These are phyloP conservation scores for Rhododendron ferrugineum DNA, from an alignment of 148 eudicot species.

Conservation along the genomic window DNA sequence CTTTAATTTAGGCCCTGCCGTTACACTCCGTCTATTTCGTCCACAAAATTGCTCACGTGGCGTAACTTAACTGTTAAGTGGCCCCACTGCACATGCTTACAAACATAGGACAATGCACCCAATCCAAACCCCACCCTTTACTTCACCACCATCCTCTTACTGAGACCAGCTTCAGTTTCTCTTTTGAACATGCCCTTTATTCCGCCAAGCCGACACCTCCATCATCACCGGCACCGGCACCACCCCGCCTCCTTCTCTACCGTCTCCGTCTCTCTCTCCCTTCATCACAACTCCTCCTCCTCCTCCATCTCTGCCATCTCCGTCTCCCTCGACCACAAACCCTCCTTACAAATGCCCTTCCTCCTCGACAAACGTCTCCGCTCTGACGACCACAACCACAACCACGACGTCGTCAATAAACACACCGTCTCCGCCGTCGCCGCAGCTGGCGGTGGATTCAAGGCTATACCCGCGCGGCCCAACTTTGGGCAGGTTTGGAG, in stretches of 20 bases:
- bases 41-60: too few relatives aligned
- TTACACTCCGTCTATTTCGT: too few relatives aligned
- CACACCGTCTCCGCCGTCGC: conserved; percentile 26
- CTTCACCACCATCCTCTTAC: too few relatives aligned
- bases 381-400: conserved; percentile 36
- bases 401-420: conserved; percentile 16
- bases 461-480: conserved; percentile 68
- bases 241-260: conserved; percentile 44
- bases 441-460: conserved; percentile 34
- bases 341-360: conserved; percentile 29
- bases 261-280: too few relatives aligned
- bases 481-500: conserved; percentile 81
- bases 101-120: too few relatives aligned
- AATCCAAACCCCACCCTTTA: too few relatives aligned
- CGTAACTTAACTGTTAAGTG: too few relatives aligned
- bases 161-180: too few relatives aligned
- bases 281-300: conserved; percentile 11
- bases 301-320: conserved; percentile 40
- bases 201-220: conserved; percentile 73
- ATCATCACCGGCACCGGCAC: conserved; percentile 72
- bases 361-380: conserved; percentile 54
- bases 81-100: too few relatives aligned
- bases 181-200: too few relatives aligned
- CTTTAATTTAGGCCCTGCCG: too few relatives aligned
- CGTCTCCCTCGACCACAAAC: conserved; percentile 18